A percentile compares a stretch with the other conserved stretches of the same genome.
Conservation (phyloP, 2,329 filamentous ascomycete species). For the Penicillium psychrosexuale region DNA sequence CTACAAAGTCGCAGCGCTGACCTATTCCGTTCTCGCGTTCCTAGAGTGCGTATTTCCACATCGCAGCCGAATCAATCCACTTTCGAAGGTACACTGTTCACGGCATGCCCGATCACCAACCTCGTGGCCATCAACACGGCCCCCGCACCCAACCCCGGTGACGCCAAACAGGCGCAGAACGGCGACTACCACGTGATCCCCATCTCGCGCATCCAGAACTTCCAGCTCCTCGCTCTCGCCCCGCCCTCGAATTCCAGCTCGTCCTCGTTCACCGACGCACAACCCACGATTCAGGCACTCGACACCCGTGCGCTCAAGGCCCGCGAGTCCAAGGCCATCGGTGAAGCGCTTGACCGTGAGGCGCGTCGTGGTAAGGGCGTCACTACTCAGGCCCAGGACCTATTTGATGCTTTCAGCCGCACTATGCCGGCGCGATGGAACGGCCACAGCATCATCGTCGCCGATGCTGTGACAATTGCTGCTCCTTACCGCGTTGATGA, state of each 20-base stretch:
- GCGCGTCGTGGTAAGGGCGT: constrained; percentile 60
- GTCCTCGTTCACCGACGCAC: constrained; percentile 49
- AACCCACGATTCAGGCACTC: constrained; percentile 44
- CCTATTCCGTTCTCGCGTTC: neutral
- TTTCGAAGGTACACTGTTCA: constrained; percentile 62
- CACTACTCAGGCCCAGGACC: constrained; percentile 58
- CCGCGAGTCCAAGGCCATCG: constrained; percentile 56
- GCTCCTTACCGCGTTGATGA: constrained; percentile 58
- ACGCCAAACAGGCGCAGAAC: constrained; percentile 39
- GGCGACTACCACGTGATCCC: constrained; percentile 62
- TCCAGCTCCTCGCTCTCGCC: constrained; percentile 51
- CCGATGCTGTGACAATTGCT: constrained; percentile 58
- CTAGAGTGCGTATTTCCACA: constrained; percentile 58
- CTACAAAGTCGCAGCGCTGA: constrained; percentile 3
- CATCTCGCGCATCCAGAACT: constrained; percentile 56
- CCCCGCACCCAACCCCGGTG: constrained; percentile 37
- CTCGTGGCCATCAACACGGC: constrained; percentile 60
- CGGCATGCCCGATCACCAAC: constrained; percentile 59
- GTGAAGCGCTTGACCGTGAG: constrained; percentile 56
- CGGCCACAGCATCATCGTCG: constrained; percentile 57
- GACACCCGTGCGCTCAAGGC: constrained; percentile 54
- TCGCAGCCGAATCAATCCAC: constrained; percentile 49
- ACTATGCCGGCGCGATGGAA: constrained; percentile 62
- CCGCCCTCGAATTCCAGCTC: constrained; percentile 28
- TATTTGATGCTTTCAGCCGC: constrained; percentile 60